Base-by-base conservation (phyloP, 441 rosid species). In the Corymbia citriodora region DNA sequence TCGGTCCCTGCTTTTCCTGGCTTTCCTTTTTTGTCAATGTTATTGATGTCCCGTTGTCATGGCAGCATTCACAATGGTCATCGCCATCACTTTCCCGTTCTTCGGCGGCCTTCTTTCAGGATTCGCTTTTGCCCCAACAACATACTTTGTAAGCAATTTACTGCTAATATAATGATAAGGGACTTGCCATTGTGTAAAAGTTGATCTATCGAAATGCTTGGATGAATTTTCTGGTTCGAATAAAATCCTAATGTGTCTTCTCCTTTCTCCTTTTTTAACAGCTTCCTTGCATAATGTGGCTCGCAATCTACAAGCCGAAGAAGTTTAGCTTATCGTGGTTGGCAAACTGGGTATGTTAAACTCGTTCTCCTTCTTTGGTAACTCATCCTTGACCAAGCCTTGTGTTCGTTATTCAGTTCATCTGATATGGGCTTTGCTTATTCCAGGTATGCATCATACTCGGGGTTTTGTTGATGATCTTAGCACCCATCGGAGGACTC, bases 401-500 rank as follows among this genome's bases (percentile, higher is more conserved):
- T 29, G 29, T 74, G 83, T 74, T 21, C 15, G 16, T 10, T 40
- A 40, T 40, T 40, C 9, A 74, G 50, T 74, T 74, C 85, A 74
- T 74, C 52, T 74, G 9, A 74, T 74, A 6, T 12, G 85, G 52
- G 52, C 21, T 40, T 74, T 74, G 52, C 52, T 74, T 74, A 13
- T 29, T 90, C 59, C 93, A 93, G 94, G 9, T 91, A 1, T 94
- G 95, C 91, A 94, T 93, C 27, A 63, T 90, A 10, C 2, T 92
- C 9, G 95, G 95, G 36, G 31, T 94, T 10, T 2, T 45, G 36
- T 57, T 94, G 93, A 94, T 92, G 94, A 19, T 92, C 91, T 19
- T 93, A 36, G 83, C 93, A 15, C 94, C 95, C 9, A 91, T 93
- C 25, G 95, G 94, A n/a, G 95, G 92, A 61, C 83, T 93, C 54